A percentile compares a stretch with the other conserved stretches of the same genome.
Evolutionary conservation across 2,329 filamentous ascomycete genomes (phyloP).

Genomic region (Epichloe sibirici): DNA sequence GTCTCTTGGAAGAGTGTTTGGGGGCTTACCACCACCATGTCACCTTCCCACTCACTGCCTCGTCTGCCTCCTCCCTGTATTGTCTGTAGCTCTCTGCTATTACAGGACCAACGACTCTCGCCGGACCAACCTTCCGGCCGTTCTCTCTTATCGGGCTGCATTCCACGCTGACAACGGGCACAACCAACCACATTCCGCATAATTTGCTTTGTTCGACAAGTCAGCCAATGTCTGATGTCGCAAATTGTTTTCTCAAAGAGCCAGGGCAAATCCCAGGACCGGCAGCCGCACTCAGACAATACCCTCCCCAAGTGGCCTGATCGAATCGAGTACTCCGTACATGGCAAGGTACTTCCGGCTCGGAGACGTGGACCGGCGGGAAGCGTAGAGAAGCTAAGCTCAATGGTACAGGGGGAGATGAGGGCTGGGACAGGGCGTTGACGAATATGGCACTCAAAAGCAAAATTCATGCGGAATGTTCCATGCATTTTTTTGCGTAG

Average conservation of each 20-base stretch:
- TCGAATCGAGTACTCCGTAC: too few relatives aligned
- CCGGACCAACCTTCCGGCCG: neutral
- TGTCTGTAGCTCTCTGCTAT: neutral
- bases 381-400: conserved; percentile 2
- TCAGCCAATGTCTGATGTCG: neutral
- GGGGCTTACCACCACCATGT: neutral
- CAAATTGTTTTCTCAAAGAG: neutral
- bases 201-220: neutral
- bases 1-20: neutral
- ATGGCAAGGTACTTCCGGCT: neutral
- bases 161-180: neutral
- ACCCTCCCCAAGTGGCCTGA: too few relatives aligned
- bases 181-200: neutral
- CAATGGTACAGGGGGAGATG: conserved; percentile 6
- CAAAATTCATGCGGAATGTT: neutral
- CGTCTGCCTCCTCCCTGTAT: neutral
- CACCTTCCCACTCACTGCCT: neutral
- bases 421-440: neutral
- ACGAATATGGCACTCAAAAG: neutral
- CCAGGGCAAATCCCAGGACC: neutral
- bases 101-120: neutral
- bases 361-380: neutral
- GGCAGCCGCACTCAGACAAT: neutral
- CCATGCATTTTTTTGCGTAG: too few relatives aligned
- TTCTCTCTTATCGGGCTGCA: neutral